These are phyloP conservation scores for Boletus sp. DNA, from an alignment of 768 basidiomycete genomes.

Conservation along the genomic window DNA sequence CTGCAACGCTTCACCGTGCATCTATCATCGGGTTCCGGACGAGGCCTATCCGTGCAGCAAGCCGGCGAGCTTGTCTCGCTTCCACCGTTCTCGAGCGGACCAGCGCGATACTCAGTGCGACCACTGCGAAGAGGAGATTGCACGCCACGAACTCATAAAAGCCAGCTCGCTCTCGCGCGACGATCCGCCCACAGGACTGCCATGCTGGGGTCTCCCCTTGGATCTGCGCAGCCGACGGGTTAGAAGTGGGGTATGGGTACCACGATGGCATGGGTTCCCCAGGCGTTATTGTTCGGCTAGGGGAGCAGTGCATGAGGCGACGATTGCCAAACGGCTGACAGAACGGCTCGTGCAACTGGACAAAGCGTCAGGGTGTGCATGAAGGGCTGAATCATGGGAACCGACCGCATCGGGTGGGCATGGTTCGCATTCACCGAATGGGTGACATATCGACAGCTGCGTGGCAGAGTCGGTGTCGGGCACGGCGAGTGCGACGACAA, in stretches of 20 bases:
- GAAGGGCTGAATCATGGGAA: constrained; percentile 12
- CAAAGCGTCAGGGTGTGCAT: constrained; percentile 5
- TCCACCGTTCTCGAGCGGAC: constrained; percentile 68
- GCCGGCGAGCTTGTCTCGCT: constrained; percentile 70
- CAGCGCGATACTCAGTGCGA: constrained; percentile 65
- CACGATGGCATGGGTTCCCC: constrained; percentile 17
- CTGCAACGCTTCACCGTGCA: constrained; percentile 4
- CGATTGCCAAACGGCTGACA: constrained; percentile 97
- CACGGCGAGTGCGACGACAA: constrained; percentile 6
- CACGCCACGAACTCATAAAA: constrained; percentile 91
- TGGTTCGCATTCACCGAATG: constrained; percentile 58
- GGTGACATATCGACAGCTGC: constrained; percentile 39
- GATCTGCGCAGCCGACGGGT: constrained; percentile 8
- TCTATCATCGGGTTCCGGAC: constrained; percentile 36
- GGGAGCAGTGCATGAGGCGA: constrained; percentile 78
- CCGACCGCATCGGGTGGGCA: constrained; percentile 64
- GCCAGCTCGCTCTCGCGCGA: constrained; percentile 74
- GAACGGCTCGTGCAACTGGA: constrained; percentile 82
- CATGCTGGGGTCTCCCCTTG: constrained; percentile 75
- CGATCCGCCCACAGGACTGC: constrained; percentile 90
- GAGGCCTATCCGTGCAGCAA: constrained; percentile 86
- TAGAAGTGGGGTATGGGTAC: constrained; percentile 9
- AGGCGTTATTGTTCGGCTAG: constrained; percentile 29
- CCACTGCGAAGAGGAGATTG: constrained; percentile 68
- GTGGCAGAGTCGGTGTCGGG: background rate